Evolutionary conservation across 257 asterid species (phyloP).

Genomic region (Plectranthus barbatus): DNA sequence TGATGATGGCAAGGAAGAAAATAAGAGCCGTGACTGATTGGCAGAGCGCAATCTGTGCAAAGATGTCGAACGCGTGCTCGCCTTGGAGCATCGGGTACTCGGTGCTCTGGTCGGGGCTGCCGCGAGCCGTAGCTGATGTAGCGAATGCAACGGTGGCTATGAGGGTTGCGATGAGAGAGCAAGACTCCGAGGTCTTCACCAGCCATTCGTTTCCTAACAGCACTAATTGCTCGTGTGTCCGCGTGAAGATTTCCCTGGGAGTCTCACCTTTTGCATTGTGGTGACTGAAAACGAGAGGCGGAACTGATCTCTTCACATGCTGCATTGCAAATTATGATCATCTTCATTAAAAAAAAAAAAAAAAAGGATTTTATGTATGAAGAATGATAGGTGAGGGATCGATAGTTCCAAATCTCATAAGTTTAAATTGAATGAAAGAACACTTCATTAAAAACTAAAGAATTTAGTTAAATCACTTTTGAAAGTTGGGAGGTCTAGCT

Average conservation of each 20-base stretch:
- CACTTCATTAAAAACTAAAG: too few species aligned
- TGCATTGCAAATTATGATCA: constrained; percentile 30
- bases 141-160: constrained; percentile 60
- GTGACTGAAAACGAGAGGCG: constrained; percentile 17
- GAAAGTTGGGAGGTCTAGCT: too few species aligned
- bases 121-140: constrained; percentile 48
- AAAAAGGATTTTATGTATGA: too few species aligned
- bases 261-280: constrained; percentile 33
- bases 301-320: constrained; percentile 33
- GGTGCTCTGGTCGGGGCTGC: constrained; percentile 24
- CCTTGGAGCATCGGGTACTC: constrained; percentile 35
- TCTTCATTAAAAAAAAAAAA: too few species aligned
- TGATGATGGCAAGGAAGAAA: constrained; percentile 49
- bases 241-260: constrained; percentile 23
- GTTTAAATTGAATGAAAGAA: too few species aligned
- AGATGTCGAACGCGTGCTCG: constrained; percentile 20
- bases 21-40: constrained; percentile 52
- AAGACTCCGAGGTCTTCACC: constrained; percentile 53
- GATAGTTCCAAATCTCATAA: too few species aligned
- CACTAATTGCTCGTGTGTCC: constrained; percentile 24
- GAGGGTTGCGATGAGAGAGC: constrained; percentile 55
- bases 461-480: too few species aligned
- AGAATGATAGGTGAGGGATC: too few species aligned
- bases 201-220: constrained; percentile 42
- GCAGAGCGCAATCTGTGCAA: constrained; percentile 47